Evolutionary conservation across 139 green algal species (phyloP).

Genomic region (Picochlorum sp.): DNA sequence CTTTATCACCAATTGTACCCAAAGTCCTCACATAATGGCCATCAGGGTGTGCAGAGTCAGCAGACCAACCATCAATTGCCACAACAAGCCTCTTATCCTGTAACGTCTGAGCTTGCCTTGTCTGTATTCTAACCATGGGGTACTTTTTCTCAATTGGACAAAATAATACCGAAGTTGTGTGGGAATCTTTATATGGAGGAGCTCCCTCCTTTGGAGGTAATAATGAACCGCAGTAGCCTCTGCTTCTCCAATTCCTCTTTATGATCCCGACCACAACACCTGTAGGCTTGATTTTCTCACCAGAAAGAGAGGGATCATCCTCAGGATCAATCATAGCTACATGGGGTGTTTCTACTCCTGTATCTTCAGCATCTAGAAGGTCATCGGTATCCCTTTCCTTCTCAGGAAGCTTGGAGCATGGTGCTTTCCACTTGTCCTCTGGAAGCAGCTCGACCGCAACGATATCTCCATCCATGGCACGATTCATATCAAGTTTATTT

Average conservation of each 20-base stretch:
- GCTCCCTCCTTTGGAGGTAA: conserved; percentile 20
- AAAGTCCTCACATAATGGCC: conserved; percentile 80
- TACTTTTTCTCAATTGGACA: conserved; percentile 66
- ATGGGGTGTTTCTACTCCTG: conserved; percentile 23
- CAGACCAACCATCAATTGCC: conserved; percentile 68
- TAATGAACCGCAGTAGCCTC: conserved; percentile 69
- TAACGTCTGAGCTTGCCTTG: conserved; percentile 63
- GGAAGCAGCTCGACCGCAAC: conserved; percentile 75
- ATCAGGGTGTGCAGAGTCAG: conserved; percentile 52
- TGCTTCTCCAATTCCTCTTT: conserved; percentile 62
- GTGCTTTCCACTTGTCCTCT: conserved; percentile 59
- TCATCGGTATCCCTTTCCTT: conserved; percentile 12
- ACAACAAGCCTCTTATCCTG: conserved; percentile 80
- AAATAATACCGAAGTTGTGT: conserved; percentile 51
- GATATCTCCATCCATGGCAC: conserved; percentile 65
- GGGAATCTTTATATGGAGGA: not conserved
- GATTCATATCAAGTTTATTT: conserved; percentile 67
- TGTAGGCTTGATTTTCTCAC: conserved; percentile 24
- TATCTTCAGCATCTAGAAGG: conserved; percentile 9
- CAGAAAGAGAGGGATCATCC: conserved; percentile 21
- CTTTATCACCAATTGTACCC: conserved; percentile 65
- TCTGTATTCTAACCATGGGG: conserved; percentile 80
- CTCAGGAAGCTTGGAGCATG: conserved; percentile 20
- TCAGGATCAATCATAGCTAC: conserved; percentile 49
- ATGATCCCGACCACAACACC: conserved; percentile 74